Evolutionary conservation across 2,329 filamentous ascomycete genomes (phyloP).

Genomic region (Paraconiothyrium brasiliense): DNA sequence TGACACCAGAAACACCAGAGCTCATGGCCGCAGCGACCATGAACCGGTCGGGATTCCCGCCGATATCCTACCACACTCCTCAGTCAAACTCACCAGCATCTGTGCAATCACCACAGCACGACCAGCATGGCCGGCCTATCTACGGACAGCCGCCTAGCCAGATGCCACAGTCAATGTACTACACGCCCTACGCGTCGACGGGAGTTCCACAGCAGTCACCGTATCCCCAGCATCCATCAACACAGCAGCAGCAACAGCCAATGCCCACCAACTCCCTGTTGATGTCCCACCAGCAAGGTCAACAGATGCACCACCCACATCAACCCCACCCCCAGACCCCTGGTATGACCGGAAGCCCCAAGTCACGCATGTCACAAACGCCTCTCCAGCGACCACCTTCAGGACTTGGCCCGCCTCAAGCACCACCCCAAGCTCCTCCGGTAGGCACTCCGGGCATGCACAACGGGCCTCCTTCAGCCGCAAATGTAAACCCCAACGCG

Average conservation of each 20-base stretch:
- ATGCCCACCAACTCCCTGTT: conserved; percentile 59
- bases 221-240: conserved; percentile 65
- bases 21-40: conserved; percentile 74
- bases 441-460: conserved; percentile 54
- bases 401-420: conserved; percentile 53
- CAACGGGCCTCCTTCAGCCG: conserved; percentile 46
- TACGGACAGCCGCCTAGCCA: conserved; percentile 83
- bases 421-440: conserved; percentile 51
- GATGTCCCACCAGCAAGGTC: conserved; percentile 61
- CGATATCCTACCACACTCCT: conserved; percentile 88
- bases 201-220: conserved; percentile 65
- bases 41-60: conserved; percentile 76
- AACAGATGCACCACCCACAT: conserved; percentile 53
- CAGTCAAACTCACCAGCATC: conserved; percentile 95
- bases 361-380: conserved; percentile 57
- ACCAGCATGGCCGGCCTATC: conserved; percentile 83
- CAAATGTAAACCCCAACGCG: conserved; percentile 82
- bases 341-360: conserved; percentile 71
- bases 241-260: conserved; percentile 64
- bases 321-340: conserved; percentile 58
- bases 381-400: conserved; percentile 67
- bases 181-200: conserved; percentile 59
- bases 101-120: conserved; percentile 90
- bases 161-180: conserved; percentile 86
- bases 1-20: conserved; percentile 76